Base-by-base conservation (phyloP, 441 rosid species). In the Erodium moschatum region DNA sequence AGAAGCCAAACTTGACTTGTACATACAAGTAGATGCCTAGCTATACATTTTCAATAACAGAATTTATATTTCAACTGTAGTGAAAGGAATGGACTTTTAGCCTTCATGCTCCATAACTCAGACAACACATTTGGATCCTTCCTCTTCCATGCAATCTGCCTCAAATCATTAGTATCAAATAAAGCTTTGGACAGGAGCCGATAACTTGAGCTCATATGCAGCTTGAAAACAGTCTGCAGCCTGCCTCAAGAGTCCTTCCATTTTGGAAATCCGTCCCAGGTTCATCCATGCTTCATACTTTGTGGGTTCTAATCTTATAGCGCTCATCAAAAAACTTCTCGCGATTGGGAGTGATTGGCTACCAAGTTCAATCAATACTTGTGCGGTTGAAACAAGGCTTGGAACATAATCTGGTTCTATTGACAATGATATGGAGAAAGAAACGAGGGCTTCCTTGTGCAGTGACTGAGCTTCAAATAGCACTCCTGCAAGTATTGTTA, bases 141-240 rank as follows among this genome's bases (percentile, higher is more conserved):
- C 52, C 16, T 42, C 31, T 64, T 68, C 72, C 4, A 29, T 67
- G 11, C 27, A 18, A 15, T 65, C 24, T 18, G 62, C 19, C 15
- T 52, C 6, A 16, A 15, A 15, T 6, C 19, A 16, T 18, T 52
- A 60, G 72, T 21, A 27, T 72, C 78, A 79, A 27, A 44, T 62
- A 64, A 85, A 85, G 77, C 87, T 79, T 67, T 88, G 86, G 58
- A 89, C 84, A 7, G 97, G 94, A 68, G 97, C 89, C 2, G 96
- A 85, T 27, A 81, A 71, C 77, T 84, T 72, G 35, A 94, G 91
- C 70, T 94, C 97, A 76, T 87, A 85, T 5, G 98, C 97, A 68
- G 97, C 97, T 78, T 94, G 97, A 79, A 87, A 88, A 78, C 77
- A 94, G 38, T 94, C 96, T n/a, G 96, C 92, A 20, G 97, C 97